Evolutionary conservation across 2,329 filamentous ascomycete genomes (phyloP), one percentile per base, ranked within the genome.

Genomic region (Alternaria sp.): DNA sequence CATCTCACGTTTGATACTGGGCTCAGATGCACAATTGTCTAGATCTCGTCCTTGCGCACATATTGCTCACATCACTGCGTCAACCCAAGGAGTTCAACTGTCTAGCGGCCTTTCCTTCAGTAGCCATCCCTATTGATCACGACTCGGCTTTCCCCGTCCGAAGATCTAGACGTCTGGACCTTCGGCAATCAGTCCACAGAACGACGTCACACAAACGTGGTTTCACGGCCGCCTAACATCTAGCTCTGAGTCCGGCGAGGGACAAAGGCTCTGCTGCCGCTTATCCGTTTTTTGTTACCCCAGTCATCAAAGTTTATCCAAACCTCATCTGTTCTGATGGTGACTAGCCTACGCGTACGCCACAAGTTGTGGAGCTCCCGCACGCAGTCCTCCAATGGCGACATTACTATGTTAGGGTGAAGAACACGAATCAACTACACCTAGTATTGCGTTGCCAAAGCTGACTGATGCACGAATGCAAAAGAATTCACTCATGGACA

Each of bases 201-300:
- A 57, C 53, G 47, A 60, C 57, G 57, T 60, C 57, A 60, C 34
- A 51, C 22, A 34, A 28, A 42, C 12, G 28, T 11, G 24, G n/a
- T 22, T 42, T 41, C 41, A 24, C 26, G 26, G 41, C 42, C n/a
- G 26, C 47, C 48, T 51, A 30, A 32, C 18, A 20, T 51, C 41
- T 47, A 60, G 53, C 47, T 32, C 41, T 16, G 32, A 20, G 48
- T 28, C 46, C 30, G 39, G 36, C 22, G 30, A 55, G 20, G 14
- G 26, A 28, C 16, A n/a, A 22, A 38, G 38, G 30, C 44, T 48
- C 18, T 20, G 16, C 36, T 59, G 44, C 44, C 57, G 44, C 18
- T 49, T 32, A 36, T 36, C 46, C 57, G 42, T 41, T 14, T 36
- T 41, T 41, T 14, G 16, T 18, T 41, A 30, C 53, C 46, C 30